Conservation (phyloP, 1,284 basidiomycete genomes). For the Papiliotrema nemorosa region DNA sequence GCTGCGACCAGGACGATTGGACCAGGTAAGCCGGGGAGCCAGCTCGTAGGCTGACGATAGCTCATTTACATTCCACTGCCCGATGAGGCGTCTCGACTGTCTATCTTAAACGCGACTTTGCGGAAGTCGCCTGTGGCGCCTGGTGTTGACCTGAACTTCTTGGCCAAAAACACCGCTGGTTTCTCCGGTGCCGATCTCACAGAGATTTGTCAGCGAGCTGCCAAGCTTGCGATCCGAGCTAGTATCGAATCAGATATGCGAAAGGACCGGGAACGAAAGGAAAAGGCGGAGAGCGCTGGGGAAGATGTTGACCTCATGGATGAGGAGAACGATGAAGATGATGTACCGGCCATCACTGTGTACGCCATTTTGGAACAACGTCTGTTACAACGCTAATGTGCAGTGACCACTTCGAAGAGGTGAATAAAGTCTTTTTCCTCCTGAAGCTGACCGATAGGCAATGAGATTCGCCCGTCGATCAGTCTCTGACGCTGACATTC, state of each 20-base stretch:
- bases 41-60: constrained; percentile 48
- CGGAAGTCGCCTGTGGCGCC: constrained; percentile 87
- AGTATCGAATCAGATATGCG: constrained; percentile 92
- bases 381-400: constrained; percentile 2
- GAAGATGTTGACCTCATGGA: constrained; percentile 61
- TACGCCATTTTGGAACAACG: no score
- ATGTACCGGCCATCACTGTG: constrained; percentile 92
- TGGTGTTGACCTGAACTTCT: constrained; percentile 81
- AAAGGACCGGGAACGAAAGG: constrained; percentile 72
- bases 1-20: constrained; percentile 96
- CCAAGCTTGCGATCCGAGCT: constrained; percentile 82
- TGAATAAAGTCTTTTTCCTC: constrained; percentile 60
- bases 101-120: constrained; percentile 85
- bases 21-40: constrained; percentile 52
- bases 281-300: constrained; percentile 70
- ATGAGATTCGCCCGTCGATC: constrained; percentile 68
- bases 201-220: constrained; percentile 96
- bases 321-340: constrained; percentile 67
- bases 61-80: constrained; percentile 91
- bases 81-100: constrained; percentile 85
- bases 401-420: constrained; percentile 93
- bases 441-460: constrained; percentile 13
- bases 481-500: constrained; percentile 90
- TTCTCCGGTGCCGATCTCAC: constrained; percentile 99
- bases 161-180: constrained; percentile 92